phyloP scores from a whole-genome alignment of 768 basidiomycete genomes.

The Postia placenta region DNA sequence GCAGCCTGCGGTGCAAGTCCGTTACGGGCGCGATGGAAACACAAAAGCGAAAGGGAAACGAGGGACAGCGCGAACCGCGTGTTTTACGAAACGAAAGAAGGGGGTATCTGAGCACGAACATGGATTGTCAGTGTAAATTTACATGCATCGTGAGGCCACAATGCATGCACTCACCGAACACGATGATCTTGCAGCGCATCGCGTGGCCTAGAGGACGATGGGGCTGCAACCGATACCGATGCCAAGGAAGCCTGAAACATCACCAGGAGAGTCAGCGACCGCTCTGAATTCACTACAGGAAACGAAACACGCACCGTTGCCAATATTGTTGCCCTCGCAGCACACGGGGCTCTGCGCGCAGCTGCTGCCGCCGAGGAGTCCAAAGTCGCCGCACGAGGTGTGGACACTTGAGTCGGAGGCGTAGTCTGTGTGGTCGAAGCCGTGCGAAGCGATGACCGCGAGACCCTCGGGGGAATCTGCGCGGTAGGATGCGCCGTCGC shows the following conservation, averaged over 20 bases:
- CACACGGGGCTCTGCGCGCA: not conserved
- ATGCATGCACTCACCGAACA: no score
- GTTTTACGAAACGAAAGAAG: no score
- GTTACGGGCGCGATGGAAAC: no score
- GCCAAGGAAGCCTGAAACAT: not conserved
- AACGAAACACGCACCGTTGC: not conserved
- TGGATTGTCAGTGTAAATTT: no score
- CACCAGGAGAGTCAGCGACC: not conserved
- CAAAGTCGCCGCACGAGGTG: not conserved
- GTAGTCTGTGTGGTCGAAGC: not conserved
- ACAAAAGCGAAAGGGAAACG: no score
- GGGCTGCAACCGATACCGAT: not conserved
- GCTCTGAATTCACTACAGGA: not conserved
- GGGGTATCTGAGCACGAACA: no score
- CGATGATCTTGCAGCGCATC: no score
- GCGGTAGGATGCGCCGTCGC: not conserved
- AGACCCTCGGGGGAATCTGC: not conserved
- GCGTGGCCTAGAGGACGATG: not conserved
- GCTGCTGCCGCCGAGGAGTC: not conserved
- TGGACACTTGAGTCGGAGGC: not conserved
- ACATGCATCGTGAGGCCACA: no score
- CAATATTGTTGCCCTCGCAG: not conserved
- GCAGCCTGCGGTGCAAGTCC: no score
- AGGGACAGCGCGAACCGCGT: no score
- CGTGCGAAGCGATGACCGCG: not conserved